Percentiles rank a stretch among this genome's conserved stretches.
Evolutionary conservation across 192 early-diverging fungal species (phyloP).

Genomic region (Coemansia sp.): DNA sequence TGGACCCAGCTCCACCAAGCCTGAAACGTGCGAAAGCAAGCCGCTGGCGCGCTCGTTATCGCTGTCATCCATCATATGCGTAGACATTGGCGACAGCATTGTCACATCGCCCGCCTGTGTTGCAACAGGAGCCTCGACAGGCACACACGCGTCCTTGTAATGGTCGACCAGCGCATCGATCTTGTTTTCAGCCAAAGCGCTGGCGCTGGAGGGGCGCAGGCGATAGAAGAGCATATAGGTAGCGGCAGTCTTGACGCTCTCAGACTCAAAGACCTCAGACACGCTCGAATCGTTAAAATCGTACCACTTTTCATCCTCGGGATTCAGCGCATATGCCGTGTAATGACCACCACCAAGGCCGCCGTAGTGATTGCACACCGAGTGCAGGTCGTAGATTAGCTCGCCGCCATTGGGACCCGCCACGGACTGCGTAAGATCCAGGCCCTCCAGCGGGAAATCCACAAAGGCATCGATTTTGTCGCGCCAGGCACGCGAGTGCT

Average conservation of each 20-base stretch:
- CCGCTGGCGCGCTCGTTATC: constrained; percentile 1
- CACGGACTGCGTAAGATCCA: constrained; percentile 61
- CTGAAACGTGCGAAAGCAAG: constrained; percentile 4
- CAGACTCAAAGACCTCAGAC: constrained; percentile 21
- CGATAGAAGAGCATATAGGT: constrained; percentile 57
- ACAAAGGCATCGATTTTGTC: constrained; percentile 75
- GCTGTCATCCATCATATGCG: constrained; percentile 5
- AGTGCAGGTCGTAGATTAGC: constrained; percentile 69
- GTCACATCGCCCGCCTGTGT: constrained; percentile 7
- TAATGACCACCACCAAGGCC: constrained; percentile 83
- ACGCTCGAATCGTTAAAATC: constrained; percentile 79
- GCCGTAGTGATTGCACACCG: constrained; percentile 81
- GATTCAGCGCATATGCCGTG: constrained; percentile 75
- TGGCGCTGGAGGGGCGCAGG: constrained; percentile 2
- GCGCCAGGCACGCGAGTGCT: constrained; percentile 60
- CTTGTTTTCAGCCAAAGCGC: constrained; percentile 11
- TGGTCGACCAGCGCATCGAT: constrained; percentile 26
- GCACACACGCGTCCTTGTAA: constrained; percentile 12
- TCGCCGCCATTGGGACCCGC: constrained; percentile 29
- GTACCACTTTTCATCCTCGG: constrained; percentile 68
- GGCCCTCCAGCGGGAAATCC: constrained; percentile 63
- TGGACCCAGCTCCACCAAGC: constrained; percentile 9
- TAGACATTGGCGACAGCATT: constrained; percentile 16
- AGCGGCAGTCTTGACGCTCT: constrained; percentile 29
- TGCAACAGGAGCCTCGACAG: neutral